These are phyloP conservation scores for Xerocomus minutiporus DNA, from an alignment of 1,284 basidiomycete genomes.

Conservation along the genomic window DNA sequence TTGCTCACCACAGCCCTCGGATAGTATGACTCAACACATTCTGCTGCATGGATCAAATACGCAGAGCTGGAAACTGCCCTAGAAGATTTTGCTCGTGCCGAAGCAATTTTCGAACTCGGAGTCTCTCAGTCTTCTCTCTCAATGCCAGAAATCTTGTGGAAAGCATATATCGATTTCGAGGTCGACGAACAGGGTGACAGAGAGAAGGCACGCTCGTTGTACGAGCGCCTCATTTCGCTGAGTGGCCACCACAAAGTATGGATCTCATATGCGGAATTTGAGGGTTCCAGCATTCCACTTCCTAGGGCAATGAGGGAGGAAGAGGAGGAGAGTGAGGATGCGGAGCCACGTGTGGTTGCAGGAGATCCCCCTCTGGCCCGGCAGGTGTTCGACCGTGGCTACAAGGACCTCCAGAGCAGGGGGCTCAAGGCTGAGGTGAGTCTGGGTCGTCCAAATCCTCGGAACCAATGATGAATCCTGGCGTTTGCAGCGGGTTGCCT, in stretches of 20 bases:
- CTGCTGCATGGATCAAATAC: slow-evolving; percentile 94
- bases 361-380: slow-evolving; percentile 70
- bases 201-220: slow-evolving; percentile 79
- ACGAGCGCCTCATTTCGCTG: slow-evolving; percentile 82
- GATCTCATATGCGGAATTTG: slow-evolving; percentile 78
- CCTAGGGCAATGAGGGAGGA: slow-evolving; percentile 67
- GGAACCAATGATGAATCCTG: slow-evolving; percentile 2
- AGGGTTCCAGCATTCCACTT: slow-evolving; percentile 64
- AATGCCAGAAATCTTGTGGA: slow-evolving; percentile 99
- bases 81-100: slow-evolving; percentile 87
- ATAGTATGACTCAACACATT: slow-evolving; percentile 85
- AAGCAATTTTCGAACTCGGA: slow-evolving; percentile 94
- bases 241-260: slow-evolving; percentile 95
- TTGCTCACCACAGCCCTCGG: slow-evolving; percentile 4
- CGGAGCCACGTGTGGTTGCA: slow-evolving; percentile 59
- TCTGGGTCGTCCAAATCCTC: slow-evolving; percentile 6
- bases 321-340: slow-evolving; percentile 66
- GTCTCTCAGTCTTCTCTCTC: slow-evolving; percentile 88
- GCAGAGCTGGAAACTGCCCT: slow-evolving; percentile 92
- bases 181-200: slow-evolving; percentile 87
- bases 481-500: slow-evolving; percentile 65
- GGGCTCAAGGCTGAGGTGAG: slow-evolving; percentile 84
- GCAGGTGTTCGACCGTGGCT: slow-evolving; percentile 79
- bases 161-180: slow-evolving; percentile 96
- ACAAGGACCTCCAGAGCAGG: slow-evolving; percentile 78